Evolutionary conservation across 805 yeast genomes (phyloP).

Genomic region (Candida vartiovaarae): DNA sequence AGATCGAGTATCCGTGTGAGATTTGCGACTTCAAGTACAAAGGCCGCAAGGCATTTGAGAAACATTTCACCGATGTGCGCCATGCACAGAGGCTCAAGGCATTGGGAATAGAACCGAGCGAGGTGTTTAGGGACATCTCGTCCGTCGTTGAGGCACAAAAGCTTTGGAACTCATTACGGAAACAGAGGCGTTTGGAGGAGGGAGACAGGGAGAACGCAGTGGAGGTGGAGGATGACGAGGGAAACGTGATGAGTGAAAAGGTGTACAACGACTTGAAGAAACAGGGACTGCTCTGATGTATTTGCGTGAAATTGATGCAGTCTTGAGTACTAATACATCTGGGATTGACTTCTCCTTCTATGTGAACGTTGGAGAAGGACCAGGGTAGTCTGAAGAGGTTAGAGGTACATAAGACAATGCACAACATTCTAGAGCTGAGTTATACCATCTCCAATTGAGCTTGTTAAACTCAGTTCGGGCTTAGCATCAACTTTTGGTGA

Average conservation of each 20-base stretch:
- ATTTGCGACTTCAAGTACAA: constrained; percentile 66
- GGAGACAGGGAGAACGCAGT: constrained; percentile 45
- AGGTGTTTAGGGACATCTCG: constrained; percentile 56
- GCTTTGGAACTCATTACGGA: constrained; percentile 43
- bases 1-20: constrained; percentile 68
- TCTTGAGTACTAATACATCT: too few relatives aligned
- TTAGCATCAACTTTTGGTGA: too few relatives aligned
- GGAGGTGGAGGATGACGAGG: constrained; percentile 89
- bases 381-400: too few relatives aligned
- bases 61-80: constrained; percentile 65
- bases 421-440: too few relatives aligned
- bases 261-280: constrained; percentile 80
- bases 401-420: too few relatives aligned
- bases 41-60: constrained; percentile 66
- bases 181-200: constrained; percentile 5
- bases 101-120: constrained; percentile 54
- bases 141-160: constrained; percentile 60
- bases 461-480: too few relatives aligned
- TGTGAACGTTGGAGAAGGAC: too few relatives aligned
- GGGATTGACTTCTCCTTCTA: too few relatives aligned
- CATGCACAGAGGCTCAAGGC: constrained; percentile 71
- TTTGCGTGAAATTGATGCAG: background rate
- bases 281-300: constrained; percentile 67
- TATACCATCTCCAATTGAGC: too few relatives aligned
- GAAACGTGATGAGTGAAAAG: constrained; percentile 82